Evolutionary conservation across 1,139 yeast genomes (phyloP).

Genomic region (Debaryomyces sp.): DNA sequence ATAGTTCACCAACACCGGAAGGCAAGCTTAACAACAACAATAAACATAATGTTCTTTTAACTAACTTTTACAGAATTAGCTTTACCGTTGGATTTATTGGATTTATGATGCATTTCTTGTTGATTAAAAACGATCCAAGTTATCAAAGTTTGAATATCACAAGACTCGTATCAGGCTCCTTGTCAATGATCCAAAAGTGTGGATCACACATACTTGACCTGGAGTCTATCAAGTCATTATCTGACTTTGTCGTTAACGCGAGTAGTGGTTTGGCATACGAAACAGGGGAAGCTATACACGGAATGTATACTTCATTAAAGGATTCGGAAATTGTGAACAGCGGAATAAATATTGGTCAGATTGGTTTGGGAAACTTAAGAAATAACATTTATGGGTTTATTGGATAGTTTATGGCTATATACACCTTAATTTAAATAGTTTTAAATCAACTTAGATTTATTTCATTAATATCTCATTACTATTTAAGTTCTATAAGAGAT

Average conservation of each 20-base stretch:
- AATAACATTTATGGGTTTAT: slow-evolving; percentile 25
- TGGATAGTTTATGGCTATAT: slow-evolving; percentile 7
- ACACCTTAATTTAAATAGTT: neutral
- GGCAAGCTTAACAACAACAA: slow-evolving; percentile 12
- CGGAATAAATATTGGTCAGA: slow-evolving; percentile 27
- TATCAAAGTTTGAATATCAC: slow-evolving; percentile 14
- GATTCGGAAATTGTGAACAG: slow-evolving; percentile 20
- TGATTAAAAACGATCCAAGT: slow-evolving; percentile 25
- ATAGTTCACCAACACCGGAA: slow-evolving; percentile 14
- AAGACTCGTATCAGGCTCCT: slow-evolving; percentile 10
- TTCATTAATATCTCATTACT: slow-evolving; percentile 6
- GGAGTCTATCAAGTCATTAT: slow-evolving; percentile 10
- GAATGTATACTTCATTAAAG: slow-evolving; percentile 16
- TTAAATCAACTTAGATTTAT: neutral
- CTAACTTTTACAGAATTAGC: slow-evolving; percentile 35
- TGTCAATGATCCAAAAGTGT: slow-evolving; percentile 9
- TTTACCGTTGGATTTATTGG: slow-evolving; percentile 48
- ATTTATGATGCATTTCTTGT: slow-evolving; percentile 37
- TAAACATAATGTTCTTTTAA: slow-evolving; percentile 11
- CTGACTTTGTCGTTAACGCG: slow-evolving; percentile 10
- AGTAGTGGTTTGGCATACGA: slow-evolving; percentile 15
- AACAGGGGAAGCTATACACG: slow-evolving; percentile 16
- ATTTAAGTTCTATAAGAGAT: slow-evolving; percentile 7
- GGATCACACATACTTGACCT: slow-evolving; percentile 10
- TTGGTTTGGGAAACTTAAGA: slow-evolving; percentile 38